Percentiles rank a stretch among this genome's conserved stretches.
Evolutionary conservation across 2,329 filamentous ascomycete genomes (phyloP).

Genomic region (Arthrobotrys pseudoclavata): DNA sequence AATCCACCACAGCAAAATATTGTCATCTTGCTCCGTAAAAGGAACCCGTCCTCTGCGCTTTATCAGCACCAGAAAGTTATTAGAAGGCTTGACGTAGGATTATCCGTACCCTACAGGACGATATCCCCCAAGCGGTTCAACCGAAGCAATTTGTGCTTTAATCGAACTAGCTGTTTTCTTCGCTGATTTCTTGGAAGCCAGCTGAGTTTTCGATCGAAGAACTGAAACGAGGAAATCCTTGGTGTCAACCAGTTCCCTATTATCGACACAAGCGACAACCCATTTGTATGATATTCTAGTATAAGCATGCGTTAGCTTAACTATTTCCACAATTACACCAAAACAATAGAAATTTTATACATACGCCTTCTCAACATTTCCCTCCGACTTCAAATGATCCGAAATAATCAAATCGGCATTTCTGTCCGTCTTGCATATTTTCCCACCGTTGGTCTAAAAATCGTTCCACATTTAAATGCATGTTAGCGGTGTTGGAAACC

Average conservation of each 20-base stretch:
- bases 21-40: constrained; percentile 62
- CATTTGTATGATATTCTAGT: constrained; percentile 72
- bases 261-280: constrained; percentile 71
- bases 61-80: neutral
- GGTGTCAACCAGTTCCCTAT: constrained; percentile 69
- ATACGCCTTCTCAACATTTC: constrained; percentile 69
- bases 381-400: constrained; percentile 70
- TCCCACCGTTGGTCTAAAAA: constrained; percentile 54
- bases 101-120: constrained; percentile 2
- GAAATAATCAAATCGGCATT: constrained; percentile 63
- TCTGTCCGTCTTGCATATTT: constrained; percentile 39
- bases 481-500: constrained; percentile 14
- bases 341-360: constrained; percentile 56
- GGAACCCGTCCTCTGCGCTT: constrained; percentile 33
- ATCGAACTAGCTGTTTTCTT: constrained; percentile 31
- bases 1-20: constrained; percentile 61
- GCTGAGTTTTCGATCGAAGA: constrained; percentile 66
- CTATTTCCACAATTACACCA: neutral
- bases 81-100: neutral
- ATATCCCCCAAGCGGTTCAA: constrained; percentile 1
- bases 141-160: constrained; percentile 5
- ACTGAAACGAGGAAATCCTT: constrained; percentile 66
- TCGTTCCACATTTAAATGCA: neutral
- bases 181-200: constrained; percentile 19
- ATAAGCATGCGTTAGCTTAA: neutral